Evolutionary conservation across 208 protist genomes (phyloP).

Genomic region (Leptomonas pyrrhocoris): DNA sequence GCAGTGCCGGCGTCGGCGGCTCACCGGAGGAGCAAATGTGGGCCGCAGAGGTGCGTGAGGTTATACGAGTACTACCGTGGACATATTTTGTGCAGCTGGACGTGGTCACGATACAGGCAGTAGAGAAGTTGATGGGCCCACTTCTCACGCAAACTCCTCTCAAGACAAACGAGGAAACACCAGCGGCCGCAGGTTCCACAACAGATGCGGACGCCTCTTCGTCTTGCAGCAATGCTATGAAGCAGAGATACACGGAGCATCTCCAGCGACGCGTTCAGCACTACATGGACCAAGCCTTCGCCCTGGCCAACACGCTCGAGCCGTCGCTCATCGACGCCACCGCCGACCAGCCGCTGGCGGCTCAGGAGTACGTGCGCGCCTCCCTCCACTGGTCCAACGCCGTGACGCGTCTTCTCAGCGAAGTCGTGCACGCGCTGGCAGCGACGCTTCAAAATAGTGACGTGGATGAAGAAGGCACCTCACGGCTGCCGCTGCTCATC

Average conservation of each 20-base stretch:
- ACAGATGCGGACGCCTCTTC: no score
- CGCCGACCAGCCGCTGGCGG: constrained; percentile 13
- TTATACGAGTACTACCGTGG: constrained; percentile 28
- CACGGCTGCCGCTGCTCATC: constrained; percentile 6
- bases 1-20: background rate
- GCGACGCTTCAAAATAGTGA: background rate
- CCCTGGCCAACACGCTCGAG: constrained; percentile 1
- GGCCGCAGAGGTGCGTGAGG: constrained; percentile 21
- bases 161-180: background rate
- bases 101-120: background rate
- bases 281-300: constrained; percentile 2
- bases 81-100: constrained; percentile 19
- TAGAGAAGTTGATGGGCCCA: constrained; percentile 16
- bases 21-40: constrained; percentile 15
- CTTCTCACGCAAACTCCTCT: background rate
- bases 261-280: constrained; percentile 4
- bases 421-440: constrained; percentile 3
- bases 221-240: no score
- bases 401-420: constrained; percentile 7
- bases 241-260: background rate
- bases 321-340: constrained; percentile 14
- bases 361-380: constrained; percentile 30
- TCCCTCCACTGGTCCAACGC: constrained; percentile 19
- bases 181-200: background rate
- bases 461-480: background rate